Conservation (phyloP, 164 flowering plant species). For the Annona cherimola region DNA sequence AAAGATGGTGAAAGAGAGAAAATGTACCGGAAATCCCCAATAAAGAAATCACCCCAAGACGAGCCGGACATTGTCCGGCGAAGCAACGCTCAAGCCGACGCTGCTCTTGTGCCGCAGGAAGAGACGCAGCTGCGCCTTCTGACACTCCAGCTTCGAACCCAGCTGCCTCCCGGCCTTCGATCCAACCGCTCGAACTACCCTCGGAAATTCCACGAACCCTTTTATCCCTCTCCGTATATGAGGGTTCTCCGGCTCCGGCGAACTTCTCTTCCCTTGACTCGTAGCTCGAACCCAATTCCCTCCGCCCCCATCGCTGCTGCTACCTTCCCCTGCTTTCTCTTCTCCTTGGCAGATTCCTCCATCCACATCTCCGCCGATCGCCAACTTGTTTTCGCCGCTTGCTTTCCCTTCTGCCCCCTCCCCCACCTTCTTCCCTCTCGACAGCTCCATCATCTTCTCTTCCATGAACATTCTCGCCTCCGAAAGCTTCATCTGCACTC, state of each 20-base stretch:
- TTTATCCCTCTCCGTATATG: slow-evolving; percentile 20
- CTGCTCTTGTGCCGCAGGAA: slow-evolving; percentile 54
- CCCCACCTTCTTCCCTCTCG: neutral
- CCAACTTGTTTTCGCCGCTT: neutral
- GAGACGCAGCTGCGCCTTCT: slow-evolving; percentile 63
- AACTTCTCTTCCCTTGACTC: slow-evolving; percentile 4
- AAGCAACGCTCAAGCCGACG: slow-evolving; percentile 11
- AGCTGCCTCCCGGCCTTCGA: slow-evolving; percentile 45
- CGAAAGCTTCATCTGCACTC: slow-evolving; percentile 15
- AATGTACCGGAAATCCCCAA: neutral
- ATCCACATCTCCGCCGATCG: neutral
- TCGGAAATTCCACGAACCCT: slow-evolving; percentile 65
- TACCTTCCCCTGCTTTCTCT: neutral
- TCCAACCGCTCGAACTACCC: slow-evolving; percentile 57
- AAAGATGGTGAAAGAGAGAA: neutral
- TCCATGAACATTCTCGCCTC: slow-evolving; percentile 14
- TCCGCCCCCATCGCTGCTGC: neutral
- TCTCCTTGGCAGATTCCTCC: neutral
- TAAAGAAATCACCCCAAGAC: slow-evolving; percentile 23
- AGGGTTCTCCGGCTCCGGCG: slow-evolving; percentile 18
- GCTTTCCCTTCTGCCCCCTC: neutral
- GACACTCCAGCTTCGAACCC: slow-evolving; percentile 67
- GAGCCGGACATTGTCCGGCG: slow-evolving; percentile 27
- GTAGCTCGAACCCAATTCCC: neutral
- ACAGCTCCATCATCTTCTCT: slow-evolving; percentile 8